phyloP scores from a whole-genome alignment of 148 eudicot species.

The Chenopodium suecicum region DNA sequence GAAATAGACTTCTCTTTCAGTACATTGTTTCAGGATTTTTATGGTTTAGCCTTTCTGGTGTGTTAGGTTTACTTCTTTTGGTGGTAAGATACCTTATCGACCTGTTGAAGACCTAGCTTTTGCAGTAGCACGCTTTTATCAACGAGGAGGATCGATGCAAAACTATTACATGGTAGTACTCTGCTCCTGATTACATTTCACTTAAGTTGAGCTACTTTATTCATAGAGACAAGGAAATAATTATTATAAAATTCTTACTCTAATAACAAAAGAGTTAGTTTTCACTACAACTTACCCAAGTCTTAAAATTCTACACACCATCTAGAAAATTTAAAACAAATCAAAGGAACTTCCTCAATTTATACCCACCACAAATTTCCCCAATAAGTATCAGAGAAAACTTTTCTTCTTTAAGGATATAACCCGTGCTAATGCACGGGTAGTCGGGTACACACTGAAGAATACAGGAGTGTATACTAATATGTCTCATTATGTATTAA shows the following conservation, averaged over 20 bases:
- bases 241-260: not conserved
- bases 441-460: not conserved
- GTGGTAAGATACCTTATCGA: slow-evolving; percentile 71
- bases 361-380: too few relatives aligned
- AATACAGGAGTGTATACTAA: not conserved
- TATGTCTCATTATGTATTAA: slow-evolving; percentile 16
- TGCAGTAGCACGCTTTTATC: slow-evolving; percentile 90
- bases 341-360: too few relatives aligned
- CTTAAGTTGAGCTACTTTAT: not conserved
- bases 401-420: too few relatives aligned
- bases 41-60: slow-evolving; percentile 10
- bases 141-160: slow-evolving; percentile 93
- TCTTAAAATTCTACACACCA: too few relatives aligned
- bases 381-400: too few relatives aligned
- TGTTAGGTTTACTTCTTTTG: slow-evolving; percentile 71
- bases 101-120: slow-evolving; percentile 91
- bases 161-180: slow-evolving; percentile 88
- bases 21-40: slow-evolving; percentile 2
- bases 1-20: not conserved
- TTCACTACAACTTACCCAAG: too few relatives aligned
- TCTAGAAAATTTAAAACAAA: too few relatives aligned
- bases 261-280: too few relatives aligned
- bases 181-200: not conserved
- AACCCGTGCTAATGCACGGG: too few relatives aligned
- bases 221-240: not conserved